Conservation (phyloP, 2,329 filamentous ascomycete species). For the Pezicula radicicola region DNA sequence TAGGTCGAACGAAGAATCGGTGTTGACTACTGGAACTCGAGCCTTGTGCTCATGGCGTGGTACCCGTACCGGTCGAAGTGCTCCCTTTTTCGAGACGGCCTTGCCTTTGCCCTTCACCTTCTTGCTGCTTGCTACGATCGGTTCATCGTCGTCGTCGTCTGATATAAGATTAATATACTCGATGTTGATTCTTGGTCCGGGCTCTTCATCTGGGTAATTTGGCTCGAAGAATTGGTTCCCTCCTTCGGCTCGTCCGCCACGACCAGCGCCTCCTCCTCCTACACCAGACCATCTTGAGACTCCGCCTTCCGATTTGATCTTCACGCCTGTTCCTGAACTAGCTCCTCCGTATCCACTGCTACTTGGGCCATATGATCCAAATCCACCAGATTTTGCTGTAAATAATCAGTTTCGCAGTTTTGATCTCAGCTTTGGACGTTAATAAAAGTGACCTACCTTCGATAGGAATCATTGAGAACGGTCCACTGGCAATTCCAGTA, state of each 20-base stretch:
- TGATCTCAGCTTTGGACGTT: too few relatives aligned
- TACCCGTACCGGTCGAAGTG: conserved; percentile 25
- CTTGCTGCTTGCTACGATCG: conserved; percentile 2
- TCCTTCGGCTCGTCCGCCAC: conserved; percentile 1
- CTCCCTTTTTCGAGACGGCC: conserved; percentile 5
- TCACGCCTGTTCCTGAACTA: conserved; percentile 1
- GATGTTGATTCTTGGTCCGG: conserved; percentile 23
- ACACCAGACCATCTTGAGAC: background rate
- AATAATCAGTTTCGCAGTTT: background rate
- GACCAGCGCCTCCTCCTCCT: background rate
- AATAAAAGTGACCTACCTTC: conserved; percentile 15
- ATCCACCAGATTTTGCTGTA: conserved; percentile 1
- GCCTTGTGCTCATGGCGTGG: conserved; percentile 26
- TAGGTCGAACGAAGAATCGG: conserved; percentile 3
- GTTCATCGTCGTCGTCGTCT: conserved; percentile 2
- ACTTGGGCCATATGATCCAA: conserved; percentile 1
- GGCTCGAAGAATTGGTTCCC: conserved; percentile 12
- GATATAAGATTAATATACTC: conserved; percentile 21
- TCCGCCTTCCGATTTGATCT: background rate
- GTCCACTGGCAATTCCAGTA: conserved; percentile 10
- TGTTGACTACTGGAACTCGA: conserved; percentile 25
- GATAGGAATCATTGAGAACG: conserved; percentile 19
- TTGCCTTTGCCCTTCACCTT: conserved; percentile 9
- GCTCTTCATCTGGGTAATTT: conserved; percentile 25
- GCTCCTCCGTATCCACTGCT: conserved; percentile 2